Percentiles rank a stretch among this genome's conserved stretches.
Conservation (phyloP, 2,329 filamentous ascomycete genomes). For the Pseudogymnoascus sp. region DNA sequence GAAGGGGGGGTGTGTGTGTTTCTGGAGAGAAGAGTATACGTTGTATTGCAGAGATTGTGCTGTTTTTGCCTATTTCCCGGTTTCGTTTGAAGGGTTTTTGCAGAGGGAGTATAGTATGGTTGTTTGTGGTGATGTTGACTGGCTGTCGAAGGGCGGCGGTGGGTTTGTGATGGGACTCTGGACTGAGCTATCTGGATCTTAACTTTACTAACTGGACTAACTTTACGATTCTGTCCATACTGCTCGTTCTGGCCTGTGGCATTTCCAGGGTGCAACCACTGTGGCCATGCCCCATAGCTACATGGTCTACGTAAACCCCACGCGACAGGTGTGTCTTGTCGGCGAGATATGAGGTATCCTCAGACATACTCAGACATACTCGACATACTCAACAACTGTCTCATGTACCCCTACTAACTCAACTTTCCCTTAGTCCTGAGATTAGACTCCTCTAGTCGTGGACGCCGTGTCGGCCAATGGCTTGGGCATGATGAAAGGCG, state of each 20-base stretch:
- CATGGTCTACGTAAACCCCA: neutral
- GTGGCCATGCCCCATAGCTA: neutral
- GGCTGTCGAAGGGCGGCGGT: neutral
- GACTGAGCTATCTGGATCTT: neutral
- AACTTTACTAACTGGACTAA: neutral
- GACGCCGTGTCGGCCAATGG: neutral
- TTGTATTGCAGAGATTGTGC: neutral
- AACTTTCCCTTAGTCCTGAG: neutral
- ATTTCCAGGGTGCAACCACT: neutral
- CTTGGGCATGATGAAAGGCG: neutral
- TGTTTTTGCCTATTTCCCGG: neutral
- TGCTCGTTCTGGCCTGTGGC: neutral
- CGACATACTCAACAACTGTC: neutral
- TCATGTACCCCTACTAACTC: neutral
- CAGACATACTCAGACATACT: neutral
- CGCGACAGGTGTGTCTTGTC: neutral
- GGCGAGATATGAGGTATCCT: slow-evolving; percentile 2
- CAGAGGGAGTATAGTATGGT: too few species aligned
- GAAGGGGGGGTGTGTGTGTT: neutral
- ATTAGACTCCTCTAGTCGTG: neutral
- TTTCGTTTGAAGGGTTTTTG: neutral
- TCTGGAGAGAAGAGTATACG: too few species aligned
- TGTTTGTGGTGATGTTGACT: neutral
- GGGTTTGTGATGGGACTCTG: neutral
- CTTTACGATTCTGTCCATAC: neutral